Percentiles rank a stretch among this genome's conserved stretches.
Evolutionary conservation across 306 rosid genomes (phyloP).

Genomic region (peach (Prunus persica)): DNA sequence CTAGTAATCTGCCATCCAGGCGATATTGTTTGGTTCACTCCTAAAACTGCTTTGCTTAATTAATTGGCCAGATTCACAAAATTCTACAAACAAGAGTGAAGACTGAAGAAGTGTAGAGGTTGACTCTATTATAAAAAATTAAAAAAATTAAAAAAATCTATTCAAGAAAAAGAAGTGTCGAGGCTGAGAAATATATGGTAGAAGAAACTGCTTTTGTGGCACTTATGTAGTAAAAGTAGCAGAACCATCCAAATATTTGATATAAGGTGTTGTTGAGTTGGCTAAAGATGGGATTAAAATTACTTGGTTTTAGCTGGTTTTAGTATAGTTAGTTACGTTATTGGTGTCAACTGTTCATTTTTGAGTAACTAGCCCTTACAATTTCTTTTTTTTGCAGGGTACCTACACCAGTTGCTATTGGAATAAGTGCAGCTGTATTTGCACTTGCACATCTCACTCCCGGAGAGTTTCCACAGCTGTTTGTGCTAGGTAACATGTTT

Average conservation of each 20-base stretch:
- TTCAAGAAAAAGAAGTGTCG: neutral
- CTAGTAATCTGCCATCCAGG: neutral
- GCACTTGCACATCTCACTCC: slow-evolving; percentile 99
- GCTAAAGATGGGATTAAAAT: neutral
- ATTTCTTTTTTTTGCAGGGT: slow-evolving; percentile 54
- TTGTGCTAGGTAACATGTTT: slow-evolving; percentile 69
- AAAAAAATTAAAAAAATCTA: too few species aligned
- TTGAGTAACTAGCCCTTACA: neutral
- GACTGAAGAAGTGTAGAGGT: neutral
- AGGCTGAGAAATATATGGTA: neutral
- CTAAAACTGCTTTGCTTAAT: neutral
- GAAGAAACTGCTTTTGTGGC: neutral
- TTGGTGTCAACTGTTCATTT: neutral
- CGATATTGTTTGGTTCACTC: neutral
- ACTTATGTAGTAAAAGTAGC: neutral
- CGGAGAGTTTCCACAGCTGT: slow-evolving; percentile 92
- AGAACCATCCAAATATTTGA: neutral
- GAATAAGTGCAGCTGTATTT: slow-evolving; percentile 77
- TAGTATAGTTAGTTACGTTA: neutral
- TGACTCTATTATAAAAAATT: neutral
- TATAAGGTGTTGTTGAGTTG: neutral
- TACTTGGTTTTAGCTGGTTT: neutral
- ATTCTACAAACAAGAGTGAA: neutral
- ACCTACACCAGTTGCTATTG: slow-evolving; percentile 84
- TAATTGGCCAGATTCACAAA: neutral